These are phyloP conservation scores for Vickermania ingenoplastis DNA, from an alignment of 208 protist genomes.

Conservation along the genomic window DNA sequence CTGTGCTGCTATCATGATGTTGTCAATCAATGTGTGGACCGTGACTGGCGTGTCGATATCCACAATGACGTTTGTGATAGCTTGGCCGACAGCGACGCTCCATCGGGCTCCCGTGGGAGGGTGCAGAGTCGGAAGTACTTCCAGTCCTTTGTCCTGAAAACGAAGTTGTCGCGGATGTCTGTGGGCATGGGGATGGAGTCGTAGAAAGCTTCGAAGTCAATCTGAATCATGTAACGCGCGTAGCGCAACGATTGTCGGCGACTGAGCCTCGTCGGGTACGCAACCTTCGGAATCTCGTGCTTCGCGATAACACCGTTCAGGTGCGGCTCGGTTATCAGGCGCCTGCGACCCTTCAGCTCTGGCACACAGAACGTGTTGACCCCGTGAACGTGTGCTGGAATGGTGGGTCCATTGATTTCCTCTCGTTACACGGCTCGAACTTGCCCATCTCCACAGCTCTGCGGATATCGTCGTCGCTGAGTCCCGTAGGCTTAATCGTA, in stretches of 20 bases:
- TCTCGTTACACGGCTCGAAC: neutral
- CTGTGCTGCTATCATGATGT: neutral
- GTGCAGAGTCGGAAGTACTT: neutral
- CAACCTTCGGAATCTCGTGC: neutral
- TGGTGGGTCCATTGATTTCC: neutral
- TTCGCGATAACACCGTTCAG: neutral
- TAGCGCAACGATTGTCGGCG: neutral
- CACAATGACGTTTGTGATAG: neutral
- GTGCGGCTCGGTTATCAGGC: neutral
- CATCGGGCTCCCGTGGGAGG: neutral
- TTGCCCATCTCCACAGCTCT: neutral
- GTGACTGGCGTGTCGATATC: neutral
- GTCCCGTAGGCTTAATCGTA: neutral
- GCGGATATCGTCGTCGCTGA: neutral
- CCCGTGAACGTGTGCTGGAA: neutral
- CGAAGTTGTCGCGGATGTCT: neutral
- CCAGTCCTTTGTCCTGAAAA: neutral
- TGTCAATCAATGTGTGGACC: slow-evolving; percentile 1
- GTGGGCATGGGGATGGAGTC: neutral
- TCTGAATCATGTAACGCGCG: neutral
- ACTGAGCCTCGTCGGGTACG: neutral
- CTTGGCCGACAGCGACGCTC: neutral
- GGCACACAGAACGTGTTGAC: neutral
- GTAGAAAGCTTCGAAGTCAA: slow-evolving; percentile 1
- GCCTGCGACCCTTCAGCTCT: neutral